Evolutionary conservation across 1,284 basidiomycete genomes (phyloP).

Genomic region (Sanghuangporus weigelae): DNA sequence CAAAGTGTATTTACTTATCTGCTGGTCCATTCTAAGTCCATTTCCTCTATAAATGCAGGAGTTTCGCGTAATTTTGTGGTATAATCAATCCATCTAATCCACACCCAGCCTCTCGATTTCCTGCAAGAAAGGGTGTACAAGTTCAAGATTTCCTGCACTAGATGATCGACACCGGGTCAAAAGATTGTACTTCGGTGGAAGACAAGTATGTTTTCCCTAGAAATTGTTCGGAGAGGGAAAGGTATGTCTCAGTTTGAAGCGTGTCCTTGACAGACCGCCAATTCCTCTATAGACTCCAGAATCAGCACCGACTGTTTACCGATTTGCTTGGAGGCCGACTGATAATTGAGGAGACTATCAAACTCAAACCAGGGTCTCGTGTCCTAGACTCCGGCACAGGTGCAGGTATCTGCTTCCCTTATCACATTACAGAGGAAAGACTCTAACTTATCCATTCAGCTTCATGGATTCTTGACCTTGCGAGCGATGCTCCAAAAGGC

Average conservation of each 20-base stretch:
- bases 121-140: neutral
- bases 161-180: neutral
- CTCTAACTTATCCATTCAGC: neutral
- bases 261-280: neutral
- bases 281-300: neutral
- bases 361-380: neutral
- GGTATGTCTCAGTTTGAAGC: neutral
- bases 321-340: neutral
- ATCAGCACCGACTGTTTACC: slow-evolving; percentile 3
- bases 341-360: slow-evolving; percentile 2
- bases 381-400: slow-evolving; percentile 5
- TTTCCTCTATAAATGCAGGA: too few relatives aligned
- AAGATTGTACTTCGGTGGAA: neutral
- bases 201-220: neutral
- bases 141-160: neutral
- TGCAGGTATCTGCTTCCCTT: neutral
- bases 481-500: neutral
- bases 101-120: neutral
- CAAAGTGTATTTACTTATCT: too few relatives aligned
- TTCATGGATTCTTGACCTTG: slow-evolving; percentile 12
- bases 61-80: too few relatives aligned
- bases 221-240: neutral
- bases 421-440: neutral
- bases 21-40: too few relatives aligned
- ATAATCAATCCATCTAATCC: neutral